Evolutionary conservation across 345 rosid species (phyloP), one percentile per base, ranked within the genome.

Genomic region (Gossypium raimondii): DNA sequence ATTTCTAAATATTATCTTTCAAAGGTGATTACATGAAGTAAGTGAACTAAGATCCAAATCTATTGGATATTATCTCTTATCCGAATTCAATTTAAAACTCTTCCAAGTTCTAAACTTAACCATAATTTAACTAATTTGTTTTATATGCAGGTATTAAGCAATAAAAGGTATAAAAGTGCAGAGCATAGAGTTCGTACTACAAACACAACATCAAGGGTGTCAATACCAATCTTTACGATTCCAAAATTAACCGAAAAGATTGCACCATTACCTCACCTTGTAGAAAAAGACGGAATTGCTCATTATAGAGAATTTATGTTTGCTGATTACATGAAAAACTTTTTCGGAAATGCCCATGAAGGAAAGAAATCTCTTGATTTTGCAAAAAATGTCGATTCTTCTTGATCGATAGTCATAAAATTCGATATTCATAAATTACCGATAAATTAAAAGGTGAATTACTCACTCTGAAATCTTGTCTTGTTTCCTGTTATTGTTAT

Each of bases 111-210:
- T 51, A 14, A 51, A 4, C n/a, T 0, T 4, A 51, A 51, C 3
- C 4, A 51, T 7, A 14, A 2, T 12, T 14, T 13, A 3, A 34
- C 18, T n/a, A 8, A n/a, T 55, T 55, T n/a, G 11, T 55, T 17
- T 55, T 7, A 7, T n/a, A 0, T 55, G 22, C 20, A 53, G 92
- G 84, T 88, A 76, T 29, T 85, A 34, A 89, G 90, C 82, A 87
- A 87, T 73, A 89, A 85, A 41, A 85, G 74, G 71, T 89, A 87
- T 76, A 84, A 78, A 79, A 89, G 92, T 63, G 88, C 89, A 1
- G 90, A 87, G 22, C 93, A 87, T 50, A 80, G 90, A 74, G 90
- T 87, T 17, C 74, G 85, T 13, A 83, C 93, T 20, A 83, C 89
- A 60, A 83, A 76, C 73, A 70, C 71, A 1, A 47, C 81, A 17